phyloP scores from a whole-genome alignment of 2,329 filamentous ascomycete genomes.

The Cordyceps militaris region DNA sequence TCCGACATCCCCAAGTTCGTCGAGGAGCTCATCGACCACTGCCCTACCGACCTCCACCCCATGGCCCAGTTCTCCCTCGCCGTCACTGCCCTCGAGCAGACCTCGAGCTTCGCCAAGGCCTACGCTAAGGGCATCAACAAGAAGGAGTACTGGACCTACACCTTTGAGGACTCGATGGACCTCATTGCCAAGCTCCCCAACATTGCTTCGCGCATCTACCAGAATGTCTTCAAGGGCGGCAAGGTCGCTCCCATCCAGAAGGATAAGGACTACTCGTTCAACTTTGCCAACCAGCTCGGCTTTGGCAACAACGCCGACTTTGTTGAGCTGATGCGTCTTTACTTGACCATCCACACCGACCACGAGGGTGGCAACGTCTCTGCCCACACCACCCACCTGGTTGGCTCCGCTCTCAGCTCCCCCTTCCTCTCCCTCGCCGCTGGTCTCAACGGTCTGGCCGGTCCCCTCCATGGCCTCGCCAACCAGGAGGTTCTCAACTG shows the following conservation, averaged over 20 bases:
- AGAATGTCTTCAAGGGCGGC: constrained; percentile 99
- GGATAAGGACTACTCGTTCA: constrained; percentile 99
- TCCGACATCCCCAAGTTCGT: constrained; percentile 96
- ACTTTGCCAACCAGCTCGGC: constrained; percentile 99
- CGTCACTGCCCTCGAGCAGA: constrained; percentile 96
- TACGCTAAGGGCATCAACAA: constrained; percentile 99
- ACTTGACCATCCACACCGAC: constrained; percentile 99
- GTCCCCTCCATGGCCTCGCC: constrained; percentile 95
- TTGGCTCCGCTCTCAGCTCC: constrained; percentile 92
- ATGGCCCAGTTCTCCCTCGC: constrained; percentile 99
- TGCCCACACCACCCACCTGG: constrained; percentile 97
- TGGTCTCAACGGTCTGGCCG: constrained; percentile 95
- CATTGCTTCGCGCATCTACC: constrained; percentile 97
- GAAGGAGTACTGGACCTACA: constrained; percentile 99
- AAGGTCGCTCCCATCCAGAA: constrained; percentile 94
- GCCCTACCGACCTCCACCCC: constrained; percentile 96
- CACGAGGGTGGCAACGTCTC: constrained; percentile 99
- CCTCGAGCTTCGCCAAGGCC: constrained; percentile 94
- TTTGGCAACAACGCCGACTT: constrained; percentile 95
- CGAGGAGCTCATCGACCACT: constrained; percentile 99
- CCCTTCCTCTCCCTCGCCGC: constrained; percentile 94
- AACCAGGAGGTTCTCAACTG: constrained; percentile 99
- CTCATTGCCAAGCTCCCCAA: constrained; percentile 98
- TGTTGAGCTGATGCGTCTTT: constrained; percentile 95
- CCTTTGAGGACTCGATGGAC: constrained; percentile 99